Evolutionary conservation across 2,329 filamentous ascomycete genomes (phyloP).

Genomic region (Colletotrichum sp.): DNA sequence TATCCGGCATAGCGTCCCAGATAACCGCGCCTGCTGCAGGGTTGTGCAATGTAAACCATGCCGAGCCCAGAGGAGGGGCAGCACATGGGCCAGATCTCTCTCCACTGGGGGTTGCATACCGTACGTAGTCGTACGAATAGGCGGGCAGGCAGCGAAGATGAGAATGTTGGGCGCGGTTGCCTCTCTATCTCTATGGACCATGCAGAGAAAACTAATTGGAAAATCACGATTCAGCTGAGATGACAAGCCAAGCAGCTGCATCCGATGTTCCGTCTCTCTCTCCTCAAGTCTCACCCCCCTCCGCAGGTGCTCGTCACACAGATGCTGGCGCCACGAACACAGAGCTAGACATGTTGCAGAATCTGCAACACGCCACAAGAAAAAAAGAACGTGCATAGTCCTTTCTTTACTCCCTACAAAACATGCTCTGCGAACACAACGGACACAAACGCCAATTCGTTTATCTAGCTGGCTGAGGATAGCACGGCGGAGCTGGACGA

Average conservation of each 20-base stretch:
- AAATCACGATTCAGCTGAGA: not conserved
- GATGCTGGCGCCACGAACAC: not conserved
- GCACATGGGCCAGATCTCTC: not conserved
- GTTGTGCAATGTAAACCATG: slow-evolving; percentile 8
- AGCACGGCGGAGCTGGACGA: not conserved
- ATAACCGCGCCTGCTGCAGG: slow-evolving; percentile 15
- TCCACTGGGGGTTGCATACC: not conserved
- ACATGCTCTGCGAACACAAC: not conserved
- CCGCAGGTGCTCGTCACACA: not conserved
- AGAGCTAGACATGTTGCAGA: slow-evolving; percentile 18
- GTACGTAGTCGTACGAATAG: too few relatives aligned
- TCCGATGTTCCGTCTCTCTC: not conserved
- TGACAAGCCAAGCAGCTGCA: not conserved
- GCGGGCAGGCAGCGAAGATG: not conserved
- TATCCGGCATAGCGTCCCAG: slow-evolving; percentile 12
- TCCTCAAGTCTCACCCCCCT: not conserved
- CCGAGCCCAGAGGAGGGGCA: not conserved
- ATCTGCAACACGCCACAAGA: slow-evolving; percentile 17
- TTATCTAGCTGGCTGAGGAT: not conserved
- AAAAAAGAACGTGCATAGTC: slow-evolving; percentile 5
- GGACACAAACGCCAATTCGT: not conserved
- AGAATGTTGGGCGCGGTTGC: not conserved
- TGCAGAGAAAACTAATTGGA: not conserved
- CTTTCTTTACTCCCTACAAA: not conserved
- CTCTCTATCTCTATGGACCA: not conserved